These are phyloP conservation scores for Phaeotremella skinneri DNA, from an alignment of 768 basidiomycete species.

Conservation along the genomic window DNA sequence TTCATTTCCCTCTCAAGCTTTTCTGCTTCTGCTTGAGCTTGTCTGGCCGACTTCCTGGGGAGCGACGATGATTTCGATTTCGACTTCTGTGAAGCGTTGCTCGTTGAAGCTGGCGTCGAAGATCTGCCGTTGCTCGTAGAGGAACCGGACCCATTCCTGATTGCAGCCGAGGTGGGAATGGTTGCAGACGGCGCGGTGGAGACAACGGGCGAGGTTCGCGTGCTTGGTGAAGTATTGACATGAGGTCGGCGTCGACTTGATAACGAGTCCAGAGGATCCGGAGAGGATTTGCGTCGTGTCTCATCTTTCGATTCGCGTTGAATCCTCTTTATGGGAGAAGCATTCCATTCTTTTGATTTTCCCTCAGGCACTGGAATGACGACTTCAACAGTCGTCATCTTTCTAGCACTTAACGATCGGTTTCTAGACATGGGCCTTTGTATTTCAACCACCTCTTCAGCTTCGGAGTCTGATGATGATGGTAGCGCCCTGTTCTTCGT, in stretches of 20 bases:
- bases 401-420: not conserved
- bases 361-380: not conserved
- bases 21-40: constrained; percentile 9
- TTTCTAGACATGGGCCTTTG: no score
- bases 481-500: not conserved
- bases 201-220: not conserved
- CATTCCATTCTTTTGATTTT: not conserved
- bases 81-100: not conserved
- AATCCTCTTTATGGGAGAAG: not conserved
- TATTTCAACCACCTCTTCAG: not conserved
- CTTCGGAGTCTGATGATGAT: not conserved
- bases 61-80: not conserved
- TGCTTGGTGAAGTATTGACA: not conserved
- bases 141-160: no score
- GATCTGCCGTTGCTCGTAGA: not conserved
- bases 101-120: not conserved
- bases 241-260: not conserved
- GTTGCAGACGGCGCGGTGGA: not conserved
- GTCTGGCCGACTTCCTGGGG: not conserved
- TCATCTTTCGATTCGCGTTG: not conserved
- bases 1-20: constrained; percentile 20
- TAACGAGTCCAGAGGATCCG: not conserved
- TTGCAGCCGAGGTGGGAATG: no score
- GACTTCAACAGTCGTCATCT: not conserved
- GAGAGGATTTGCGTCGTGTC: not conserved